These are phyloP conservation scores for Aspergillus awamori DNA, from an alignment of 2,329 filamentous ascomycete species.

Conservation along the genomic window DNA sequence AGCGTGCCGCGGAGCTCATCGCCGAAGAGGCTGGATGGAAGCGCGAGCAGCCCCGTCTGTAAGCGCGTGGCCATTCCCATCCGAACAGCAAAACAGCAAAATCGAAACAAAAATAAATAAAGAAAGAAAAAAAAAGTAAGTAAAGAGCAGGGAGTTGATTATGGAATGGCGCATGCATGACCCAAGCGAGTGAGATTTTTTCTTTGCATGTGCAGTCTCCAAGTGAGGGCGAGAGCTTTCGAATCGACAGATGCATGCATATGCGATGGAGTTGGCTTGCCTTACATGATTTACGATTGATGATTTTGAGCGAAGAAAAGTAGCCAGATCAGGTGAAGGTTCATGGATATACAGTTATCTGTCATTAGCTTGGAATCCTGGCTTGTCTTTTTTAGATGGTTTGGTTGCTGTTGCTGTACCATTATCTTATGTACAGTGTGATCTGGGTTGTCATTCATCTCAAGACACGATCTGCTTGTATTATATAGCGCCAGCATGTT, in stretches of 20 bases:
- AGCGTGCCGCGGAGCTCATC: constrained; percentile 82
- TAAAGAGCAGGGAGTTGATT: not conserved
- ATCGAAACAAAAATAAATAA: too few species aligned
- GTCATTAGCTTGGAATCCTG: not conserved
- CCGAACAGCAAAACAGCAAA: too few species aligned
- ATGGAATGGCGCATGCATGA: constrained; percentile 1
- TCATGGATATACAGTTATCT: not conserved
- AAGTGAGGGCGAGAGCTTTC: not conserved
- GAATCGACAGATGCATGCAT: not conserved
- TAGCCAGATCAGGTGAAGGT: not conserved
- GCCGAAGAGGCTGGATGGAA: constrained; percentile 71
- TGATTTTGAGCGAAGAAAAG: constrained; percentile 10
- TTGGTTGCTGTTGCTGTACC: not conserved
- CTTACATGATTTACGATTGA: constrained; percentile 18
- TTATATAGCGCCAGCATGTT: constrained; percentile 1
- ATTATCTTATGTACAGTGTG: not conserved
- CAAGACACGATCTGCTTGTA: not conserved
- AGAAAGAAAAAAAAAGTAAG: not conserved
- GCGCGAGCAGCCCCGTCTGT: constrained; percentile 51
- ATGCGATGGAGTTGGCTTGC: not conserved
- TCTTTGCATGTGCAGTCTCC: not conserved
- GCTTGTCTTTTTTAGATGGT: not conserved
- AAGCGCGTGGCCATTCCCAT: constrained; percentile 16
- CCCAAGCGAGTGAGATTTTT: not conserved
- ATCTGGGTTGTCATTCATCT: not conserved